Evolutionary conservation across 2,329 filamentous ascomycete genomes (phyloP).

Genomic region (Neobulgaria alba): DNA sequence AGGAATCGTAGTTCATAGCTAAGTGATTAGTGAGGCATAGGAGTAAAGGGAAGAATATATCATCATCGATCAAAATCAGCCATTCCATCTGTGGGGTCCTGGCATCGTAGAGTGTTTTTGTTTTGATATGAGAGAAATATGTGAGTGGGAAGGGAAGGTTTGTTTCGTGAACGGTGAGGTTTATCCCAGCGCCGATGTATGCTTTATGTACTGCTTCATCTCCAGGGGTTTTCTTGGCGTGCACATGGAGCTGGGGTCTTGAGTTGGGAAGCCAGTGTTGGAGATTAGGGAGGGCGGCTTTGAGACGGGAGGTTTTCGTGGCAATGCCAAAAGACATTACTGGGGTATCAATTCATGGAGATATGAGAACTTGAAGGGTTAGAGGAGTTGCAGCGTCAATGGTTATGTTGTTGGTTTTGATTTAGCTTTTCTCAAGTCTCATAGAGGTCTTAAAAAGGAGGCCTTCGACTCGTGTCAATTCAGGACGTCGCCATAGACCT

Average conservation of each 20-base stretch:
- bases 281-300: conserved; percentile 16
- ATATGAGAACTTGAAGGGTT: conserved; percentile 12
- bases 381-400: not conserved
- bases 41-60: conserved; percentile 24
- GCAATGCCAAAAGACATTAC: conserved; percentile 22
- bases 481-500: conserved; percentile 4
- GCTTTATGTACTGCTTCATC: conserved; percentile 7
- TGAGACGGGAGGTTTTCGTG: conserved; percentile 16
- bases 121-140: conserved; percentile 22
- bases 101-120: conserved; percentile 19
- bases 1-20: conserved; percentile 14
- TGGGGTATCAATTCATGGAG: conserved; percentile 14
- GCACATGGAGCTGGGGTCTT: conserved; percentile 13
- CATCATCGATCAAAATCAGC: conserved; percentile 23
- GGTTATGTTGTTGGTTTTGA: not conserved
- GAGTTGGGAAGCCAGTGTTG: conserved; percentile 20
- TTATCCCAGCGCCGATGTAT: conserved; percentile 15
- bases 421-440: too few relatives aligned
- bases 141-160: conserved; percentile 11
- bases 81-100: conserved; percentile 18
- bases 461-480: conserved; percentile 12
- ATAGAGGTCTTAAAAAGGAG: conserved; percentile 11
- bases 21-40: conserved; percentile 16
- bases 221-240: too few relatives aligned
- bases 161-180: conserved; percentile 1